Conservation (phyloP, 1,284 basidiomycete genomes). For the Pisolithus thermaeus region DNA sequence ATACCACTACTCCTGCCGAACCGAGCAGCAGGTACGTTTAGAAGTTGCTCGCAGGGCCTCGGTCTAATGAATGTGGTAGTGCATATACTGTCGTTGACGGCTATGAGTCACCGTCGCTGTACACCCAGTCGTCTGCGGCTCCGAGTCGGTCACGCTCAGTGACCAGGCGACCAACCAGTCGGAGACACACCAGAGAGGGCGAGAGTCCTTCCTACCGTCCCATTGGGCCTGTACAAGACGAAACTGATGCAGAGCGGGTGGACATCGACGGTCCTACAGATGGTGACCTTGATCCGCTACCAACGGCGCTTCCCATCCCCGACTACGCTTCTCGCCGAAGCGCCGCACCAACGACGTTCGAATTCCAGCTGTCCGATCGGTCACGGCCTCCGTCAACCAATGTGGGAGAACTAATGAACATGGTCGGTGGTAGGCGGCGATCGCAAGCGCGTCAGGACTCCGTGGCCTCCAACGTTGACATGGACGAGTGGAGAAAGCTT, state of each 20-base stretch:
- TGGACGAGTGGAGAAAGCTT: constrained; percentile 11
- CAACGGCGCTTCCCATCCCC: constrained; percentile 6
- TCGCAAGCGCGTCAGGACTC: constrained; percentile 6
- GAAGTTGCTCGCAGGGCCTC: background rate
- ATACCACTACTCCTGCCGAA: background rate
- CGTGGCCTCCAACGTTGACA: constrained; percentile 4
- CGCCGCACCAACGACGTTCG: constrained; percentile 3
- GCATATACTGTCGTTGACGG: background rate
- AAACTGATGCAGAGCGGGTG: background rate
- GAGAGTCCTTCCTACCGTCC: constrained; percentile 3
- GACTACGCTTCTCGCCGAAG: background rate
- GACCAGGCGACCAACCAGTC: background rate
- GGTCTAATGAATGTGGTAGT: background rate
- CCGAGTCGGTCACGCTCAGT: background rate
- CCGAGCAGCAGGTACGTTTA: background rate
- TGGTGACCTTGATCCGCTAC: constrained; percentile 2
- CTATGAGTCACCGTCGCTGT: constrained; percentile 2
- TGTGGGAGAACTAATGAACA: constrained; percentile 3
- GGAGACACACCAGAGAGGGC: background rate
- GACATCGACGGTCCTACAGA: background rate
- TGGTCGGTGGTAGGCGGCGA: background rate
- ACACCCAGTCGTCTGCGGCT: constrained; percentile 5
- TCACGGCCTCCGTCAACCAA: background rate
- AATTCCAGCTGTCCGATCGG: constrained; percentile 5
- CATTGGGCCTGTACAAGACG: constrained; percentile 1